Evolutionary conservation across 768 basidiomycete species (phyloP).

Genomic region (Strobilomyces dryophilus): DNA sequence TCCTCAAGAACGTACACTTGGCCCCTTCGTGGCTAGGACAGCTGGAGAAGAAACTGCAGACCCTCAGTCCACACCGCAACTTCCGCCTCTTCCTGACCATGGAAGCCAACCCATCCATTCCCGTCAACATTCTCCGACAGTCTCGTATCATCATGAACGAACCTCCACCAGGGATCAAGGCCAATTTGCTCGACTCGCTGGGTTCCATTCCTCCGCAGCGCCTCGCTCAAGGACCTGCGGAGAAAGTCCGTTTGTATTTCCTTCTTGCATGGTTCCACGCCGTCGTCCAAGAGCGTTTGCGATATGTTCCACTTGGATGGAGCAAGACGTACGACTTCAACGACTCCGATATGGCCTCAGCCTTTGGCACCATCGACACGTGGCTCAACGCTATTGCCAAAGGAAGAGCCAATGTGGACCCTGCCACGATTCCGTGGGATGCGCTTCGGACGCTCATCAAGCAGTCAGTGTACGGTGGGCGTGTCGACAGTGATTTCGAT

Average conservation of each 20-base stretch:
- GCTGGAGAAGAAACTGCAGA: constrained; percentile 94
- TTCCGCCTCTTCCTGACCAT: constrained; percentile 98
- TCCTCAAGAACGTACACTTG: constrained; percentile 96
- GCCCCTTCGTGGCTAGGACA: constrained; percentile 95
- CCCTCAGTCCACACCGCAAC: constrained; percentile 78
- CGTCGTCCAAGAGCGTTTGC: constrained; percentile 92
- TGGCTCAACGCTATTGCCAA: constrained; percentile 82
- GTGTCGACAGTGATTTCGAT: constrained; percentile 94
- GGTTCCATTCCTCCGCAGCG: constrained; percentile 66
- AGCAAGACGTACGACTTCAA: constrained; percentile 98
- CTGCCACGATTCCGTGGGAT: constrained; percentile 89
- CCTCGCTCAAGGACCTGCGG: constrained; percentile 81
- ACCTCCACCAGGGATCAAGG: constrained; percentile 94
- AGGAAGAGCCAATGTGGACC: constrained; percentile 90
- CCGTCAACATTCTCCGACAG: constrained; percentile 94
- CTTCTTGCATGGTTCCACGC: constrained; percentile 99
- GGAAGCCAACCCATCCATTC: constrained; percentile 93
- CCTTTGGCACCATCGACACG: constrained; percentile 85
- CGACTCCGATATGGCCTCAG: constrained; percentile 94
- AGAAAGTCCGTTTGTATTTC: constrained; percentile 93
- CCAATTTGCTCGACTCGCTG: constrained; percentile 90
- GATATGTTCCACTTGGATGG: constrained; percentile 96
- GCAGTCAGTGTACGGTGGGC: constrained; percentile 92
- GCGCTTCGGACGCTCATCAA: constrained; percentile 92
- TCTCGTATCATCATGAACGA: constrained; percentile 99